Percentiles rank a stretch among this genome's conserved stretches.
Conservation (phyloP, 2,329 filamentous ascomycete genomes). For the Diaporthe helianthi region DNA sequence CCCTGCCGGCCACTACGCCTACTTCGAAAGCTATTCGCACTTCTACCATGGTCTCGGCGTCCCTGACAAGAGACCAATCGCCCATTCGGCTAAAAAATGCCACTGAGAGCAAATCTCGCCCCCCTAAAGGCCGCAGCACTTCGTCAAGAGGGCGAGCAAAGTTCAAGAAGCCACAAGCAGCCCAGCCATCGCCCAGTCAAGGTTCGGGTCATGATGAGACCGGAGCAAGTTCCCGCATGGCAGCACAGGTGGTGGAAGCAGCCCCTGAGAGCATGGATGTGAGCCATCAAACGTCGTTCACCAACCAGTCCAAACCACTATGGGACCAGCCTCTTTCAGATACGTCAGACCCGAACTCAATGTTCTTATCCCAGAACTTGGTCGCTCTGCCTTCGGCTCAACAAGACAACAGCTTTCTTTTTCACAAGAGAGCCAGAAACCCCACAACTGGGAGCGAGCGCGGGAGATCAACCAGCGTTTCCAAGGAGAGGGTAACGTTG, state of each 20-base stretch:
- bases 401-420: slow-evolving; percentile 45
- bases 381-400: slow-evolving; percentile 35
- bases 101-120: not conserved
- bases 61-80: not conserved
- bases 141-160: not conserved
- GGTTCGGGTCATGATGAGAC: not conserved
- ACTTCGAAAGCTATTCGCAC: not conserved
- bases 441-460: not conserved
- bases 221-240: not conserved
- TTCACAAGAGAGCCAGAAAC: slow-evolving; percentile 38
- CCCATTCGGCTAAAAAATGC: not conserved
- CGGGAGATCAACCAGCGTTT: not conserved
- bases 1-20: slow-evolving; percentile 29
- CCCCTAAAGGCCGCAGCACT: not conserved
- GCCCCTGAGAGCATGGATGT: not conserved
- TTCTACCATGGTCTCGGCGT: not conserved
- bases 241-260: not conserved
- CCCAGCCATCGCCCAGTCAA: slow-evolving; percentile 1
- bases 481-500: not conserved
- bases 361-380: not conserved
- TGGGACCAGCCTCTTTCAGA: not conserved
- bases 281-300: not conserved
- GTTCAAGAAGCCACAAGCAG: not conserved
- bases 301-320: not conserved
- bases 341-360: not conserved